Evolutionary conservation across 768 basidiomycete genomes (phyloP).

Genomic region (Hebeloma cylindrosporum): DNA sequence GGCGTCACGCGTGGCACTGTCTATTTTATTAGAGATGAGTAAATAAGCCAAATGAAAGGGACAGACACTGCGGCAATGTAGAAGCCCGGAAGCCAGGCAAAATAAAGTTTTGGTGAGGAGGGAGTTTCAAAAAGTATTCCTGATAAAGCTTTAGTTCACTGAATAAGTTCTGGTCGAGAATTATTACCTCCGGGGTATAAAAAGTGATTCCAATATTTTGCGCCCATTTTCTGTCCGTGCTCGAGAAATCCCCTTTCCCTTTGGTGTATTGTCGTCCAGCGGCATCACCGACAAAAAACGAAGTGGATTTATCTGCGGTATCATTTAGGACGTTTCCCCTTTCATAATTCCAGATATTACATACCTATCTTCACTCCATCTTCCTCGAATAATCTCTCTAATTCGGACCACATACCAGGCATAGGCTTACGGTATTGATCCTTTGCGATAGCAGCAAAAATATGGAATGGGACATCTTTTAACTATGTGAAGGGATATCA

Average conservation of each 20-base stretch:
- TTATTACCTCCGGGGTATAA: conserved; percentile 86
- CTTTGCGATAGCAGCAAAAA: conserved; percentile 74
- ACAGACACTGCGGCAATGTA: conserved; percentile 38
- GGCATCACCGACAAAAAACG: conserved; percentile 89
- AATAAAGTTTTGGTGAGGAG: conserved; percentile 38
- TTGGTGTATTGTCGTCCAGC: conserved; percentile 64
- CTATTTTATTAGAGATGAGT: conserved; percentile 2
- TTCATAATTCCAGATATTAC: conserved; percentile 11
- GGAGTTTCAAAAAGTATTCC: conserved; percentile 76
- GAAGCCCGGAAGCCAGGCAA: conserved; percentile 73
- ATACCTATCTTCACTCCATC: conserved; percentile 66
- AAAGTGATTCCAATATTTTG: conserved; percentile 73
- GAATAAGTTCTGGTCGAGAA: too few species aligned
- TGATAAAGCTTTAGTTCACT: too few species aligned
- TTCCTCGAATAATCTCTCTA: conserved; percentile 59
- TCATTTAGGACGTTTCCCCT: neutral
- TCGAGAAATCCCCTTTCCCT: conserved; percentile 63
- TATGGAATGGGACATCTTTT: conserved; percentile 68
- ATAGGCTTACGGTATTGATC: conserved; percentile 86
- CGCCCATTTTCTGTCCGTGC: conserved; percentile 86
- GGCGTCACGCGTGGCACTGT: conserved; percentile 53
- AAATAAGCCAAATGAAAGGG: neutral
- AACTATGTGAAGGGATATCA: conserved; percentile 42
- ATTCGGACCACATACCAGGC: conserved; percentile 80
- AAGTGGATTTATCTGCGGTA: conserved; percentile 54